Evolutionary conservation across 2,329 filamentous ascomycete genomes (phyloP).

Genomic region (Colletotrichum paranaense): DNA sequence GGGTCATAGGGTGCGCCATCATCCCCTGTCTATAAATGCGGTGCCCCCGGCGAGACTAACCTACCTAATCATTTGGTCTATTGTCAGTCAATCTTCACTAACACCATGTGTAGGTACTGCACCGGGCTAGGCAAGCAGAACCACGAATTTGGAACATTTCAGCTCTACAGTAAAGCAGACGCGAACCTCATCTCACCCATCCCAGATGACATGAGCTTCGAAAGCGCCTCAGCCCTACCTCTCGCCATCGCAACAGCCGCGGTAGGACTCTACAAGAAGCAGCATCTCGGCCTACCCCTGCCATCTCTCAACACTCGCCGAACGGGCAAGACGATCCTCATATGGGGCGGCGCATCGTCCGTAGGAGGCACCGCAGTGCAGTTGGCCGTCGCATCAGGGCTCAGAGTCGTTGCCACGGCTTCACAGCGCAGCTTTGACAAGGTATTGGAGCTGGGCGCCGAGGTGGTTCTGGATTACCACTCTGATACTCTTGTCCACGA

Average conservation of each 20-base stretch:
- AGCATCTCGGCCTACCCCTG: slow-evolving; percentile 33
- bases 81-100: background rate
- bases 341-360: slow-evolving; percentile 62
- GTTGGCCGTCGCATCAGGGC: slow-evolving; percentile 54
- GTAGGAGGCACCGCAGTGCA: slow-evolving; percentile 59
- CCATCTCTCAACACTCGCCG: slow-evolving; percentile 9
- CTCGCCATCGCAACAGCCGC: slow-evolving; percentile 35
- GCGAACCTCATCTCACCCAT: slow-evolving; percentile 3
- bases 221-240: slow-evolving; percentile 30
- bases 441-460: slow-evolving; percentile 55
- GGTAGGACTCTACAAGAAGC: slow-evolving; percentile 37
- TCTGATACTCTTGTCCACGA: slow-evolving; percentile 42
- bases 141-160: slow-evolving; percentile 6
- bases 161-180: slow-evolving; percentile 14
- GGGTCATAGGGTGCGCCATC: slow-evolving; percentile 32
- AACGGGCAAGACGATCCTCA: slow-evolving; percentile 33
- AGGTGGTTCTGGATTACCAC: slow-evolving; percentile 56
- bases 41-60: background rate
- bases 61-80: background rate
- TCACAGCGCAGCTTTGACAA: slow-evolving; percentile 54
- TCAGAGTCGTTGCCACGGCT: slow-evolving; percentile 55
- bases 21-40: background rate
- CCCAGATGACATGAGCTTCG: slow-evolving; percentile 6
- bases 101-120: slow-evolving; percentile 4
- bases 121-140: background rate